phyloP scores from a whole-genome alignment of 352 stramenopile species.

The Phytophthora podocarpi region DNA sequence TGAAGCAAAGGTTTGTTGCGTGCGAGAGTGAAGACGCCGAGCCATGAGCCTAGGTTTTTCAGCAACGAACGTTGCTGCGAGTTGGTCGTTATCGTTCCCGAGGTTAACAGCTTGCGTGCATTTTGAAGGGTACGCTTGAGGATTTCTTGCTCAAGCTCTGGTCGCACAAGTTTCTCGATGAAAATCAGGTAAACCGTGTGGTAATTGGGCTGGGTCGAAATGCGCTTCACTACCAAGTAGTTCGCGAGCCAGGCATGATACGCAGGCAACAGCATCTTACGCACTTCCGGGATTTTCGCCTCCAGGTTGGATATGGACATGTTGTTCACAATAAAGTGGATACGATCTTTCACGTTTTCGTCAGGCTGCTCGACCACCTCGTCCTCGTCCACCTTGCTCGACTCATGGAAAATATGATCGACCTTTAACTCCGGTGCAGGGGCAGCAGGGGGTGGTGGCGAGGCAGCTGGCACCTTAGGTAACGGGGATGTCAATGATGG shows the following conservation, averaged over 20 bases:
- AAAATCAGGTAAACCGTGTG: constrained; percentile 98
- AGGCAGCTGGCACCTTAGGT: constrained; percentile 44
- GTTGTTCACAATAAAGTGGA: constrained; percentile 99
- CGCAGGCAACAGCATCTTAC: constrained; percentile 92
- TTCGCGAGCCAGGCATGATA: constrained; percentile 98
- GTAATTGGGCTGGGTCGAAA: constrained; percentile 99
- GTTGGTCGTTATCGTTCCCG: constrained; percentile 98
- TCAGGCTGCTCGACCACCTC: constrained; percentile 76
- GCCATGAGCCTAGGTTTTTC: constrained; percentile 99
- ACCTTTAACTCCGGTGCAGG: constrained; percentile 70
- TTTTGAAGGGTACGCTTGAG: constrained; percentile 95
- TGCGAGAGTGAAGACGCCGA: constrained; percentile 98
- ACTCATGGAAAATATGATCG: constrained; percentile 86
- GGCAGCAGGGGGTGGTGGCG: constrained; percentile 44
- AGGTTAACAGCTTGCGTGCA: constrained; percentile 96
- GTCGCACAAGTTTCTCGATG: constrained; percentile 95
- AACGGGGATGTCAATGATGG: constrained; percentile 54
- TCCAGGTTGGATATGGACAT: constrained; percentile 98
- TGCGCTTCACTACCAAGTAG: constrained; percentile 99
- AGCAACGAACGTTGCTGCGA: constrained; percentile 97
- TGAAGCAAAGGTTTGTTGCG: constrained; percentile 98
- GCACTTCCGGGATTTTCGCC: constrained; percentile 96
- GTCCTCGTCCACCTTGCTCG: constrained; percentile 62
- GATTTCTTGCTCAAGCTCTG: constrained; percentile 94
- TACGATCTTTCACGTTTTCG: constrained; percentile 93